Conservation (phyloP, 2,329 filamentous ascomycete species). For the Catunica adiposa region DNA sequence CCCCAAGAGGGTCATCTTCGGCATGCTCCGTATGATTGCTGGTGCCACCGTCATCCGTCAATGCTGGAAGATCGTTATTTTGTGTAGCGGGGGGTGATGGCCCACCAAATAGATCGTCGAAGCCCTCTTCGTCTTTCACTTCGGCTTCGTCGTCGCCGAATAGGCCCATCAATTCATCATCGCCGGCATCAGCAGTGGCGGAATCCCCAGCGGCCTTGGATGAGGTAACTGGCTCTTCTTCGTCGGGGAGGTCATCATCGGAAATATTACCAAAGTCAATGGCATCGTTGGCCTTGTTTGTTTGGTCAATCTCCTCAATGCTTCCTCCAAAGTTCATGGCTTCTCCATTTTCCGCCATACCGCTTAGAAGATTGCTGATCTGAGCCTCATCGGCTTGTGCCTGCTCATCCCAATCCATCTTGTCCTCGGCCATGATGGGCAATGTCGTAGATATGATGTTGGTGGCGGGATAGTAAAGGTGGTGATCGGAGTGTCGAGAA, state of each 20-base stretch:
- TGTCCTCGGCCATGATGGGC: constrained; percentile 21
- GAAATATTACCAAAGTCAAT: constrained; percentile 82
- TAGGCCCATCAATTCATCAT: neutral
- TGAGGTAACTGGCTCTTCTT: constrained; percentile 46
- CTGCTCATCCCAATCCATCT: constrained; percentile 24
- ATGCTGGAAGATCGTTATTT: neutral
- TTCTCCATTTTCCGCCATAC: constrained; percentile 25
- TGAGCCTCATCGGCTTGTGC: constrained; percentile 33
- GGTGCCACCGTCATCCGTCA: constrained; percentile 43
- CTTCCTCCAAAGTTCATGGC: constrained; percentile 25
- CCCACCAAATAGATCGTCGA: constrained; percentile 8
- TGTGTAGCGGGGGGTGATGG: neutral
- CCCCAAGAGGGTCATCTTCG: constrained; percentile 54
- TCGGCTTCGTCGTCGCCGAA: neutral
- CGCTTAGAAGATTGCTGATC: constrained; percentile 29
- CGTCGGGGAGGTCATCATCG: constrained; percentile 67
- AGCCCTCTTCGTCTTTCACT: neutral
- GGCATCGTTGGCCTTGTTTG: constrained; percentile 81
- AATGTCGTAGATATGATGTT: constrained; percentile 5
- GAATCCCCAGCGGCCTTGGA: neutral
- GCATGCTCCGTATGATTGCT: constrained; percentile 27
- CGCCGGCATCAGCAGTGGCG: neutral
- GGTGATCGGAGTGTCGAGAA: neutral
- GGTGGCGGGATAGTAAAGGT: neutral
- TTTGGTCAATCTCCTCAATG: constrained; percentile 38